A percentile compares a stretch with the other conserved stretches of the same genome.
phyloP scores from a whole-genome alignment of 331 rosid genomes.

The Telfairia occidentalis region DNA sequence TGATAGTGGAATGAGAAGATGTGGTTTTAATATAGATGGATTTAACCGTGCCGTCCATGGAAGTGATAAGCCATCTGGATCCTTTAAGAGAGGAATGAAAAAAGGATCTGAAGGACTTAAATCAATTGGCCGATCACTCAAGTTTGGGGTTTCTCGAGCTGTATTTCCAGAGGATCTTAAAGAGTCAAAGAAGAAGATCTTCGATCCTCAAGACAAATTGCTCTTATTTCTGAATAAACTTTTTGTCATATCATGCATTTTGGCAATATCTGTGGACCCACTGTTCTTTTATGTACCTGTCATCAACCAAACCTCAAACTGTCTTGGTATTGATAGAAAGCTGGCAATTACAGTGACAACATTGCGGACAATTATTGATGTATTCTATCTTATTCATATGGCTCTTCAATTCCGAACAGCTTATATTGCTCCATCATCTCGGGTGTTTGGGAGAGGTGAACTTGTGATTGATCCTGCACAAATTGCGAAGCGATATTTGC shows the following conservation, averaged over 20 bases:
- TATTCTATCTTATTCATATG: slow-evolving; percentile 83
- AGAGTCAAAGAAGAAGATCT: slow-evolving; percentile 80
- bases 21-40: slow-evolving; percentile 73
- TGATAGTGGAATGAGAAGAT: slow-evolving; percentile 47
- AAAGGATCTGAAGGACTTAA: slow-evolving; percentile 94
- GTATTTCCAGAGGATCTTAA: slow-evolving; percentile 94
- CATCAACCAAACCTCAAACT: slow-evolving; percentile 32
- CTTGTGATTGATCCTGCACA: slow-evolving; percentile 82
- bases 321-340: slow-evolving; percentile 73
- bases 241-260: slow-evolving; percentile 72
- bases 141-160: slow-evolving; percentile 79
- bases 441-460: slow-evolving; percentile 99
- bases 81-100: slow-evolving; percentile 81
- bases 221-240: slow-evolving; percentile 67
- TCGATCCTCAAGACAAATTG: slow-evolving; percentile 87
- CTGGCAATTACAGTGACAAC: slow-evolving; percentile 71
- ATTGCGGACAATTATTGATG: slow-evolving; percentile 70
- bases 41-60: slow-evolving; percentile 45
- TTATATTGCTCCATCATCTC: slow-evolving; percentile 95
- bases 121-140: slow-evolving; percentile 76
- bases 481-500: slow-evolving; percentile 84
- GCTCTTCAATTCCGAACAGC: slow-evolving; percentile 96
- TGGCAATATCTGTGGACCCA: slow-evolving; percentile 88
- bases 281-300: slow-evolving; percentile 87
- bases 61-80: slow-evolving; percentile 61